Percentiles rank a stretch among this genome's conserved stretches.
These are phyloP conservation scores for Borovskyia barvae DNA, from an alignment of 208 protist species.

Conservation along the genomic window DNA sequence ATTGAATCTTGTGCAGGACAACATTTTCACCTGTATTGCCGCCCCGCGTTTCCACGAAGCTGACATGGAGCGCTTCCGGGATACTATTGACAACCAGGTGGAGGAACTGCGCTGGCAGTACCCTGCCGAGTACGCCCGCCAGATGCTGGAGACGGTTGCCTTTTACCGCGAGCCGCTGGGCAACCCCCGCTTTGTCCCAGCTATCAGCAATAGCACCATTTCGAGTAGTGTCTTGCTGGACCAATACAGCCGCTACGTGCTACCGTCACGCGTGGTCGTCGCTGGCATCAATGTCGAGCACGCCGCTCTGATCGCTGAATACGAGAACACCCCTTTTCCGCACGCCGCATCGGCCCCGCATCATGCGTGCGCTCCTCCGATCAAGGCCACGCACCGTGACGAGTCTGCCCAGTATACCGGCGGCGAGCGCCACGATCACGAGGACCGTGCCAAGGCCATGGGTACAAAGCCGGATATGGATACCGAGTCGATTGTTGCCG, in stretches of 20 bases:
- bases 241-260: slow-evolving; percentile 73
- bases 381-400: slow-evolving; percentile 25
- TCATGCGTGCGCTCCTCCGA: slow-evolving; percentile 37
- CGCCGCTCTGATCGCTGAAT: slow-evolving; percentile 77
- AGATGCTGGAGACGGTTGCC: slow-evolving; percentile 81
- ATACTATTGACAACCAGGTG: slow-evolving; percentile 85
- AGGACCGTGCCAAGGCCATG: slow-evolving; percentile 84
- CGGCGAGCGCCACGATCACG: slow-evolving; percentile 81
- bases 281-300: slow-evolving; percentile 89
- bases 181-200: slow-evolving; percentile 80
- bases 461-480: slow-evolving; percentile 86
- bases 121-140: slow-evolving; percentile 71
- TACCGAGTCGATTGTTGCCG: slow-evolving; percentile 76
- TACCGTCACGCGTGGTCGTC: slow-evolving; percentile 78
- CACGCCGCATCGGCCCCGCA: slow-evolving; percentile 67
- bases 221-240: slow-evolving; percentile 66
- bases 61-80: slow-evolving; percentile 81
- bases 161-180: slow-evolving; percentile 89
- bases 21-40: slow-evolving; percentile 77
- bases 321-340: slow-evolving; percentile 81
- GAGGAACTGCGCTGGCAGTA: slow-evolving; percentile 81
- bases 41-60: slow-evolving; percentile 78
- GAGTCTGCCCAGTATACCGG: slow-evolving; percentile 76
- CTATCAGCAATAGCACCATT: slow-evolving; percentile 65
- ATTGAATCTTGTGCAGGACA: slow-evolving; percentile 75